phyloP scores from a whole-genome alignment of 257 asterid genomes.

The Solanum bukasovii region DNA sequence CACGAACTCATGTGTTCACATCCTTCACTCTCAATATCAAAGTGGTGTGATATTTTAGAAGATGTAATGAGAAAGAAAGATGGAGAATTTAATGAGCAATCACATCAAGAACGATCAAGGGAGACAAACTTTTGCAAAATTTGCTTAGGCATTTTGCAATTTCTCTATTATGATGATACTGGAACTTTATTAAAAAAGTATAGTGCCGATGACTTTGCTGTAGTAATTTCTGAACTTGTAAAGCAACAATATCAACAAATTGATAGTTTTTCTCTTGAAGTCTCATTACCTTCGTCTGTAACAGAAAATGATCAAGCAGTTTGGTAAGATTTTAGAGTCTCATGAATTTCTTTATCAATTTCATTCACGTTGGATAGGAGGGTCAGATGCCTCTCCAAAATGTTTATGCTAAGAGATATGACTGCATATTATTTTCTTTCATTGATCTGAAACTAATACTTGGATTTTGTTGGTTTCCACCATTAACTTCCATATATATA shows the following conservation, averaged over 20 bases:
- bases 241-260: conserved; percentile 42
- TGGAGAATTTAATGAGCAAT: conserved; percentile 5
- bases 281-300: conserved; percentile 55
- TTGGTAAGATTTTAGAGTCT: conserved; percentile 39
- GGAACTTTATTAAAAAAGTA: conserved; percentile 33
- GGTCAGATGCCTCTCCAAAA: neutral
- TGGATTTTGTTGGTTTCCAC: neutral
- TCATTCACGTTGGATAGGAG: neutral
- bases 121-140: conserved; percentile 40
- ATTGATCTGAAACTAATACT: neutral
- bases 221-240: conserved; percentile 33
- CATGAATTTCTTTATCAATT: neutral
- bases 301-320: conserved; percentile 57
- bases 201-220: conserved; percentile 42
- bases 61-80: conserved; percentile 25
- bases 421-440: neutral
- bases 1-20: conserved; percentile 31
- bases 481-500: neutral
- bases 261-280: conserved; percentile 61
- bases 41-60: conserved; percentile 24
- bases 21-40: conserved; percentile 24
- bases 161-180: conserved; percentile 34
- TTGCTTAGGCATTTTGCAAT: conserved; percentile 73
- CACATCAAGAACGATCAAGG: conserved; percentile 16
- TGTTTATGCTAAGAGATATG: neutral